Conservation (phyloP, 2,329 filamentous ascomycete species). For the Fusarium continuum region DNA sequence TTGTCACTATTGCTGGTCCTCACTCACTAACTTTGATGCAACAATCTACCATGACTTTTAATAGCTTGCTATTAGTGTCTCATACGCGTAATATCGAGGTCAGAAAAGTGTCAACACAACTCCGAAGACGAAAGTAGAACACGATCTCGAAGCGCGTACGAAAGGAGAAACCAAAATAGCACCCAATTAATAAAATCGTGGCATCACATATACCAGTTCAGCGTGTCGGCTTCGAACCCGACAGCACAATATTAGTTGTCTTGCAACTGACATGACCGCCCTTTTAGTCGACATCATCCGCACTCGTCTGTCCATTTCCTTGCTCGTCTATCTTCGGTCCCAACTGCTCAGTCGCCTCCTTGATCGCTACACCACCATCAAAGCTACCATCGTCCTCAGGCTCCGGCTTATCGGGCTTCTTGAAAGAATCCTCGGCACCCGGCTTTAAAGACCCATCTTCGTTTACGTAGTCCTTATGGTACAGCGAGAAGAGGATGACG, state of each 20-base stretch:
- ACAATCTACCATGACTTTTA: not conserved
- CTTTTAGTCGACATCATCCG: slow-evolving; percentile 57
- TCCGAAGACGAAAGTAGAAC: too few relatives aligned
- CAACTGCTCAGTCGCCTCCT: slow-evolving; percentile 52
- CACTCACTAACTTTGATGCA: not conserved
- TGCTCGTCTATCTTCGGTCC: slow-evolving; percentile 39
- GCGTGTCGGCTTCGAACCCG: not conserved
- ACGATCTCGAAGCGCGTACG: not conserved
- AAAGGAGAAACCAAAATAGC: not conserved
- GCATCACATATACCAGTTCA: not conserved
- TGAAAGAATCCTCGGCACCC: slow-evolving; percentile 46
- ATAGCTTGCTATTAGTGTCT: not conserved
- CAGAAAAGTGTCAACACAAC: not conserved
- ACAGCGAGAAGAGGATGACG: slow-evolving; percentile 81
- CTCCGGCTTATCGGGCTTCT: slow-evolving; percentile 3
- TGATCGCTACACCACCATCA: slow-evolving; percentile 50
- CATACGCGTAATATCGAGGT: not conserved
- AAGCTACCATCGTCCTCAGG: slow-evolving; percentile 37
- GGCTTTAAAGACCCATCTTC: slow-evolving; percentile 65
- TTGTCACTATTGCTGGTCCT: not conserved
- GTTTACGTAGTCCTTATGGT: slow-evolving; percentile 72
- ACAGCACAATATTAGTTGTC: not conserved
- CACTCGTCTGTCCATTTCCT: slow-evolving; percentile 42
- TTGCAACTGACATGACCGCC: not conserved
- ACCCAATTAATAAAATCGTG: too few relatives aligned